Percentiles rank a stretch among this genome's conserved stretches.
These are phyloP conservation scores for Hyphopichia wangnamkhiaoensis DNA, from an alignment of 1,139 yeast genomes.

Conservation along the genomic window DNA sequence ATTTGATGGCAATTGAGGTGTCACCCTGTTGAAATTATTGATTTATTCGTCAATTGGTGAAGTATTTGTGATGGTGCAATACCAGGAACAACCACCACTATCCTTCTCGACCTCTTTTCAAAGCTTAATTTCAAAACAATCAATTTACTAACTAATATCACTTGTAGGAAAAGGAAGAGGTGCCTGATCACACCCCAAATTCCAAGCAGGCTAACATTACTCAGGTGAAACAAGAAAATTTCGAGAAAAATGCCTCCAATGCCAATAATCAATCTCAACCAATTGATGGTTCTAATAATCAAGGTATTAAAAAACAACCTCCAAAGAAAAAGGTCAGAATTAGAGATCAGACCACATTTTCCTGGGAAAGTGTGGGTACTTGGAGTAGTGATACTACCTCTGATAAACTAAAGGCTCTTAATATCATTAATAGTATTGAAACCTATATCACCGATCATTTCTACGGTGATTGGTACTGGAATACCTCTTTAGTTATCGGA, in stretches of 20 bases:
- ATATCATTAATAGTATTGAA: constrained; percentile 38
- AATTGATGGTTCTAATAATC: constrained; percentile 22
- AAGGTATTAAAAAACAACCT: constrained; percentile 10
- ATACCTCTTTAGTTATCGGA: constrained; percentile 61
- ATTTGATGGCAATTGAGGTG: constrained; percentile 1
- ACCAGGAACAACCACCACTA: too few relatives aligned
- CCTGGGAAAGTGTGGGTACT: constrained; percentile 45
- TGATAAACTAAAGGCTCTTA: constrained; percentile 30
- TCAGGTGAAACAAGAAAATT: constrained; percentile 34
- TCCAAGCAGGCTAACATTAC: constrained; percentile 20
- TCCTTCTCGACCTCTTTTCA: too few relatives aligned
- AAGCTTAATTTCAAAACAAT: too few relatives aligned
- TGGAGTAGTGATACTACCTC: constrained; percentile 29
- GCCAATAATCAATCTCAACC: constrained; percentile 18
- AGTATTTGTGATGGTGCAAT: too few relatives aligned
- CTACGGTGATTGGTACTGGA: constrained; percentile 73
- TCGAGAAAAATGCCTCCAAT: constrained; percentile 17
- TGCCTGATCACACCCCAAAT: not conserved
- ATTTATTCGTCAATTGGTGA: not conserved
- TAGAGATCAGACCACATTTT: constrained; percentile 35
- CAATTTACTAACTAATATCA: constrained; percentile 8
- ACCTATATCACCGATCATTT: constrained; percentile 68
- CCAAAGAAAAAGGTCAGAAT: constrained; percentile 21
- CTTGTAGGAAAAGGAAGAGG: constrained; percentile 4
- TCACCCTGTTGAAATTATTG: not conserved